A percentile compares a stretch with the other conserved stretches of the same genome.
phyloP scores from a whole-genome alignment of 495 filamentous ascomycete species.

The Daldinia vernicosa region DNA sequence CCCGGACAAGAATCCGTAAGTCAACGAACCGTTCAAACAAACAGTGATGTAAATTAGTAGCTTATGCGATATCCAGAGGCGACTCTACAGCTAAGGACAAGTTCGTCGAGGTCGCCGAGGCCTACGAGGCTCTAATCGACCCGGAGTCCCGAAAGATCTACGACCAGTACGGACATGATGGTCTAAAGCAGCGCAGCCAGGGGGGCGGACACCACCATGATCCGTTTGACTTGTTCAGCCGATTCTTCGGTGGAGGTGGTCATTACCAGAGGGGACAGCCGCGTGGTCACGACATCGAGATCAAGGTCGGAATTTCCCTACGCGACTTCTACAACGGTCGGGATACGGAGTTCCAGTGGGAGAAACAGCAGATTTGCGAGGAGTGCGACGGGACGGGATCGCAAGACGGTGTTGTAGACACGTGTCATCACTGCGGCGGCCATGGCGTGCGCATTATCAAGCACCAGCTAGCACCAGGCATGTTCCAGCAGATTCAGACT shows the following conservation, averaged over 20 bases:
- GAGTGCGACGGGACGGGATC: slow-evolving; percentile 88
- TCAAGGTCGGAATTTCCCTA: slow-evolving; percentile 82
- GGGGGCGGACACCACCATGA: slow-evolving; percentile 76
- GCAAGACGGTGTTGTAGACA: slow-evolving; percentile 81
- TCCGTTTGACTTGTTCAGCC: slow-evolving; percentile 95
- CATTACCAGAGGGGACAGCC: slow-evolving; percentile 84
- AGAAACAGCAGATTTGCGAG: slow-evolving; percentile 95
- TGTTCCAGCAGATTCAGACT: slow-evolving; percentile 96
- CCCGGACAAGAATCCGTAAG: slow-evolving; percentile 98
- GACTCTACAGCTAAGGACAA: slow-evolving; percentile 85
- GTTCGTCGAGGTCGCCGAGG: slow-evolving; percentile 94
- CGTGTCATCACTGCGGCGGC: slow-evolving; percentile 78
- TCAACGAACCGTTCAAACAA: slow-evolving; percentile 31
- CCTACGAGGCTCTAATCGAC: slow-evolving; percentile 92
- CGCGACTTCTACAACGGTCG: slow-evolving; percentile 93
- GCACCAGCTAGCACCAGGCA: slow-evolving; percentile 91
- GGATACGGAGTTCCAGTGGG: slow-evolving; percentile 83
- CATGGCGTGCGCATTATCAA: slow-evolving; percentile 82
- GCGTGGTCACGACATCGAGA: slow-evolving; percentile 89
- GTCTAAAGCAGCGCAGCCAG: slow-evolving; percentile 82
- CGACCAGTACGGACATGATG: slow-evolving; percentile 94
- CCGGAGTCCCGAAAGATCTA: slow-evolving; percentile 86
- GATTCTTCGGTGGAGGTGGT: slow-evolving; percentile 92
- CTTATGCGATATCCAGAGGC: slow-evolving; percentile 58
- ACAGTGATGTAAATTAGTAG: neutral